Evolutionary conservation across 1,284 basidiomycete genomes (phyloP).

Genomic region (Wolfiporia cocos): DNA sequence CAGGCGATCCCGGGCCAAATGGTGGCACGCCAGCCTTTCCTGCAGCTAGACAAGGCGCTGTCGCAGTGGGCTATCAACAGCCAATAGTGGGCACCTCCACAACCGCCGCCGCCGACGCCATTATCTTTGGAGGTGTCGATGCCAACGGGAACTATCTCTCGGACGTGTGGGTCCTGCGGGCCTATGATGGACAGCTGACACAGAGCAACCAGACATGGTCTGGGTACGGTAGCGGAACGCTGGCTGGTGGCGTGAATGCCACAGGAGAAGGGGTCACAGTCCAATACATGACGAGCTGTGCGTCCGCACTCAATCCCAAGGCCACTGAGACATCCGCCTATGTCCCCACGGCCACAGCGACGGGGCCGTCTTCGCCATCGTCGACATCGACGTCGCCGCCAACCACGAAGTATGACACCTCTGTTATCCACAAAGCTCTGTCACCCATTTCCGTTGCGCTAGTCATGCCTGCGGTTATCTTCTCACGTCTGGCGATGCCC

Average conservation of each 20-base stretch:
- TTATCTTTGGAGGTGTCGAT: slow-evolving; percentile 74
- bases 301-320: slow-evolving; percentile 30
- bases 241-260: slow-evolving; percentile 56
- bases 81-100: slow-evolving; percentile 52
- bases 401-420: slow-evolving; percentile 39
- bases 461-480: slow-evolving; percentile 45
- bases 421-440: slow-evolving; percentile 56
- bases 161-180: slow-evolving; percentile 72
- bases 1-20: slow-evolving; percentile 56
- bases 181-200: slow-evolving; percentile 54
- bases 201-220: slow-evolving; percentile 51
- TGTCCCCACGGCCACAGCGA: slow-evolving; percentile 17
- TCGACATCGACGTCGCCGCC: slow-evolving; percentile 9
- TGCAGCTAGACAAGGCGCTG: slow-evolving; percentile 61
- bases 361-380: slow-evolving; percentile 13
- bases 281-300: slow-evolving; percentile 55
- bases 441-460: slow-evolving; percentile 59
- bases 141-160: slow-evolving; percentile 56
- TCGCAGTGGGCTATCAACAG: slow-evolving; percentile 46
- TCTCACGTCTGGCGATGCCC: slow-evolving; percentile 46
- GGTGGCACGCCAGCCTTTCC: slow-evolving; percentile 44
- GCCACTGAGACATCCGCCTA: slow-evolving; percentile 12
- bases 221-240: slow-evolving; percentile 53
- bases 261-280: slow-evolving; percentile 62
- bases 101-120: slow-evolving; percentile 54